Conservation (phyloP, 129 eudicot species). For the Flaveria trinervia region DNA sequence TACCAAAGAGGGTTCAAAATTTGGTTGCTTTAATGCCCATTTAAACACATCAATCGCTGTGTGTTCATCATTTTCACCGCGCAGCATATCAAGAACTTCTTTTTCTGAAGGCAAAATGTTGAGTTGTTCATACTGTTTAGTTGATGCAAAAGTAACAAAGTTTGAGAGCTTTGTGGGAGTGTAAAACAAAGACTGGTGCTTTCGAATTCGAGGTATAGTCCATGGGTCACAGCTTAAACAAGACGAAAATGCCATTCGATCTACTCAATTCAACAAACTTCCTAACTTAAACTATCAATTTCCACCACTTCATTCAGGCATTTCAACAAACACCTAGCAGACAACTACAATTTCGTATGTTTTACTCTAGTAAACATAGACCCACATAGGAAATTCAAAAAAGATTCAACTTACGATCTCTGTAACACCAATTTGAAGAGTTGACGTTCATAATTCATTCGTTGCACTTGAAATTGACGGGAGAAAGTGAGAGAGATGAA, state of each 20-base stretch:
- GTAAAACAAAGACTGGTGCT: conserved; percentile 25
- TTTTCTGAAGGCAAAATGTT: conserved; percentile 42
- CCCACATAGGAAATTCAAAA: conserved; percentile 1
- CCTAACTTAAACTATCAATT: conserved; percentile 20
- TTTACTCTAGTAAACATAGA: background rate
- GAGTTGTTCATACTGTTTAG: conserved; percentile 42
- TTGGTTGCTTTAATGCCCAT: conserved; percentile 75
- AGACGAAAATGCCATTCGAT: conserved; percentile 63
- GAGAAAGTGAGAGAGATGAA: conserved; percentile 24
- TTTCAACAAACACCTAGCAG: conserved; percentile 31
- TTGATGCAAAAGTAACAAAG: conserved; percentile 38
- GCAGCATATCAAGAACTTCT: conserved; percentile 63
- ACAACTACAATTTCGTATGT: background rate
- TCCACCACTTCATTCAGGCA: conserved; percentile 19
- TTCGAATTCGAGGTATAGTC: conserved; percentile 35
- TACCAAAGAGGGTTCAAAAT: conserved; percentile 56
- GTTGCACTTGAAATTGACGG: background rate
- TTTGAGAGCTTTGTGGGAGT: conserved; percentile 34
- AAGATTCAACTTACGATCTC: conserved; percentile 20
- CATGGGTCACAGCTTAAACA: conserved; percentile 59
- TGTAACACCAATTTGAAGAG: conserved; percentile 1
- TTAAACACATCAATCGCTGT: conserved; percentile 59
- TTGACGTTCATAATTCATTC: background rate
- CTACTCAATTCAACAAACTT: conserved; percentile 41
- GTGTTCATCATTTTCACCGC: conserved; percentile 51